Evolutionary conservation across 2,329 filamentous ascomycete genomes (phyloP), one percentile per base, ranked within the genome.

Genomic region (Fusarium praegraminearum): DNA sequence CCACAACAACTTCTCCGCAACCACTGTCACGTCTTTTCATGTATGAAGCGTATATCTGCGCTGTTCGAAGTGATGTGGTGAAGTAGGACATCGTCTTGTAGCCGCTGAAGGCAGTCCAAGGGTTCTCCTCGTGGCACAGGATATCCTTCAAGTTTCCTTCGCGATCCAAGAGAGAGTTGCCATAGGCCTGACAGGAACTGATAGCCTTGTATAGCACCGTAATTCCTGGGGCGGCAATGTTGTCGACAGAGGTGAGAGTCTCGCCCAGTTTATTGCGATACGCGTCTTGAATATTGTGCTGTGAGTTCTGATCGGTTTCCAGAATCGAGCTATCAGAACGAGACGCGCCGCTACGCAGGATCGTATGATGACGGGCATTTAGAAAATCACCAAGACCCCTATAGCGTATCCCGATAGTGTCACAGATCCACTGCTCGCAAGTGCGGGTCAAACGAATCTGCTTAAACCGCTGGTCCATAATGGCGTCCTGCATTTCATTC

Each of bases 381-480:
- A 22, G 20, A 22, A 22, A 22, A 22, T 22, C 20, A 22, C 20
- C 3, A 22, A 22, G 20, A 22, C 20, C 20, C 3, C 20, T 22
- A 28, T 28, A 28, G 8, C 72, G 71, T 63, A 72, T 67, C 3
- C 66, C 22, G 0, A 71, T 44, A 1, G 56, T 69, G 24, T 73
- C 66, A 18, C 47, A 57, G 9, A 55, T 49, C 73, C 71, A 74
- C 11, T 40, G 53, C 3, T 28, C 26, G 40, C 72, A 73, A 13
- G 66, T 67, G 0, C 61, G 36, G 4, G 54, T 51, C 11, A 63
- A 36, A 3, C 73, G 65, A 10, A 71, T 16, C 26, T 51, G 22
- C 38, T 62, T 66, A 44, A 74, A 74, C 7, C 2, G 6, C 6
- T 66, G 60, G 22, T 75, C 65, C 24, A 75, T 57, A 28, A 75